These are phyloP conservation scores for Bacidia gigantensis DNA, from an alignment of 495 filamentous ascomycete species.

Conservation along the genomic window DNA sequence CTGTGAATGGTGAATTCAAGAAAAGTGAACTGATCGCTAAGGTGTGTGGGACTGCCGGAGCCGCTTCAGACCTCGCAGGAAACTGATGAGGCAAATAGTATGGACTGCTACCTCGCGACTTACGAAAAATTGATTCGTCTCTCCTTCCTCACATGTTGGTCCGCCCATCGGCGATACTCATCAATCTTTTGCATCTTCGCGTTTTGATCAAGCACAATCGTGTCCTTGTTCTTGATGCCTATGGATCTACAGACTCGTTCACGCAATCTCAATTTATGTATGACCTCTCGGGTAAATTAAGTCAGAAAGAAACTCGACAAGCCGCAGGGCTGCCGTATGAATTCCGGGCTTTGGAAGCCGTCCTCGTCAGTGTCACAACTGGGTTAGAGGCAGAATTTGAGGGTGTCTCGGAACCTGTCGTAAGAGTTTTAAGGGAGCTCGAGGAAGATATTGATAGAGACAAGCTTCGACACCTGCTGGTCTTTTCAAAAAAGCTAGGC, in stretches of 20 bases:
- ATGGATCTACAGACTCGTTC: constrained; percentile 87
- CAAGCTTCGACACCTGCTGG: constrained; percentile 75
- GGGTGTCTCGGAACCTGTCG: constrained; percentile 79
- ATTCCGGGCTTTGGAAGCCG: constrained; percentile 44
- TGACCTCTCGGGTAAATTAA: constrained; percentile 56
- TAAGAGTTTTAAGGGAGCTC: constrained; percentile 71
- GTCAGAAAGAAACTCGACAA: constrained; percentile 35
- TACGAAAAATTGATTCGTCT: constrained; percentile 96
- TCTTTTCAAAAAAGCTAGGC: constrained; percentile 87
- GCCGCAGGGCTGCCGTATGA: constrained; percentile 47
- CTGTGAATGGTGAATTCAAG: constrained; percentile 91
- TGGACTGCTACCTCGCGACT: constrained; percentile 84
- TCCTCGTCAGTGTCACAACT: constrained; percentile 53
- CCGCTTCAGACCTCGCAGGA: background rate
- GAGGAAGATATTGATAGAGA: constrained; percentile 97
- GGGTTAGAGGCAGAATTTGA: constrained; percentile 90
- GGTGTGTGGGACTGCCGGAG: constrained; percentile 38
- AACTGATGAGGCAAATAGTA: too few relatives aligned
- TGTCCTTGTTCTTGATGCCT: constrained; percentile 89
- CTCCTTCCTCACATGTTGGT: constrained; percentile 94
- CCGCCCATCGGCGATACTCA: constrained; percentile 82
- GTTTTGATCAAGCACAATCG: constrained; percentile 89
- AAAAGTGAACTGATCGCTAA: constrained; percentile 94
- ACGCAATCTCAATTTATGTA: constrained; percentile 96
- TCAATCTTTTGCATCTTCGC: constrained; percentile 86